Evolutionary conservation across 2,329 filamentous ascomycete species (phyloP), one percentile per base, ranked within the genome.

Genomic region (Trichophyton schoenleinii): DNA sequence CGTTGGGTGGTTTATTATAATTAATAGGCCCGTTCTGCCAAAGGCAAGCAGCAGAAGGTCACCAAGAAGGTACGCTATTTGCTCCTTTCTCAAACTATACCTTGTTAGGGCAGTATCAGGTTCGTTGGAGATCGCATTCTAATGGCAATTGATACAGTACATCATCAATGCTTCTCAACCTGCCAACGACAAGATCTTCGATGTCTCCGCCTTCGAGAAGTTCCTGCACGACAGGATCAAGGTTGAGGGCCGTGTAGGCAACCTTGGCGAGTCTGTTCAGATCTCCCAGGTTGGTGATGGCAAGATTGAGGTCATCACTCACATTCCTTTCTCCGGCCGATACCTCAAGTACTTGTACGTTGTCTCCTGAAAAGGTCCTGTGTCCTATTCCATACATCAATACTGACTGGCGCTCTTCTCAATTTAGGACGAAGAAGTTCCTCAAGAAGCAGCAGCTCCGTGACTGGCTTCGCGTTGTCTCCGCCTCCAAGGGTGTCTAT

Each of bases 391-490:
- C 38, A 49, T 44, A 34, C 1, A 58, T 46, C 11, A 13, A 38
- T 53, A 59, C 28, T 42, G 41, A 20, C 34, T 13, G 18, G n/a
- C 13, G 4, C 41, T 36, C 7, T 64, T 64, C 42, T 57, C 38
- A 31, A 44, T 59, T 60, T 69, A 95, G 90, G 78, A 99, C 94
- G 79, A 99, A 99, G 90, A 99, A 99, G 86, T 99, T 96, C 88
- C 88, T 99, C 80, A 99, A 99, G 91, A 99, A 99, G 89, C 90
- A 96, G 85, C 92, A 97, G 86, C 89, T 99, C 78, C 90, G 94
- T 82, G 94, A 99, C 85, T 99, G 94, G 94, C 89, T 99, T 76
- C 91, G 94, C 74, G 92, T 99, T 72, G 94, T 99, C 75, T 95
- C 91, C 71, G 97, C 92, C 77, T 91, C 88, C 78, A 92, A 92